Conservation (phyloP, 345 rosid genomes). For the Populus deltoides region DNA sequence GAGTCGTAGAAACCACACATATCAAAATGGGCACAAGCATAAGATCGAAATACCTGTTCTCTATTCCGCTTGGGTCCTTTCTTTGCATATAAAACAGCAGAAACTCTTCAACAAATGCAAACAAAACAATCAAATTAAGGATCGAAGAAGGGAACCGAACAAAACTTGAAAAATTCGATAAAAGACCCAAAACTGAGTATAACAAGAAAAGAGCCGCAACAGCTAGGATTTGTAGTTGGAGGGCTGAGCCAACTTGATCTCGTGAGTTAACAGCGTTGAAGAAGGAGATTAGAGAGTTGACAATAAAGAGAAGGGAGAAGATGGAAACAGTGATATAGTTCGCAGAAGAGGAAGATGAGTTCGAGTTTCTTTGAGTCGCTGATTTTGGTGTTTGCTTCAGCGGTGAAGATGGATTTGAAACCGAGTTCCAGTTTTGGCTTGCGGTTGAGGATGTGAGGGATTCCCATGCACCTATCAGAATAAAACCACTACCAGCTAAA, state of each 20-base stretch:
- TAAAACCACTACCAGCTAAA: constrained; percentile 13
- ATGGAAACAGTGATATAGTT: constrained; percentile 27
- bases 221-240: constrained; percentile 66
- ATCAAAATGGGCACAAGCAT: constrained; percentile 71
- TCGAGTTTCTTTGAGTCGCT: constrained; percentile 11
- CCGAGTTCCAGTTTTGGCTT: neutral
- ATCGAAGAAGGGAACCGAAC: constrained; percentile 47
- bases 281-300: constrained; percentile 55
- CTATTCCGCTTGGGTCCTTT: constrained; percentile 54
- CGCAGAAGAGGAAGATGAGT: constrained; percentile 16
- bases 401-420: constrained; percentile 31
- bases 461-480: constrained; percentile 14
- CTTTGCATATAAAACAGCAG: constrained; percentile 68
- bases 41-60: constrained; percentile 70
- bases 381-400: constrained; percentile 19
- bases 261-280: constrained; percentile 45
- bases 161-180: constrained; percentile 24
- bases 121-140: constrained; percentile 54
- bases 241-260: constrained; percentile 64
- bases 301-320: constrained; percentile 48
- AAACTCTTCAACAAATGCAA: constrained; percentile 81
- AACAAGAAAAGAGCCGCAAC: constrained; percentile 54
- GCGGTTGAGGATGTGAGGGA: neutral
- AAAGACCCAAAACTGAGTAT: constrained; percentile 54
- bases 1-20: constrained; percentile 55